A percentile compares a stretch with the other conserved stretches of the same genome.
Conservation (phyloP, 306 rosid genomes). For the Delonix regia region DNA sequence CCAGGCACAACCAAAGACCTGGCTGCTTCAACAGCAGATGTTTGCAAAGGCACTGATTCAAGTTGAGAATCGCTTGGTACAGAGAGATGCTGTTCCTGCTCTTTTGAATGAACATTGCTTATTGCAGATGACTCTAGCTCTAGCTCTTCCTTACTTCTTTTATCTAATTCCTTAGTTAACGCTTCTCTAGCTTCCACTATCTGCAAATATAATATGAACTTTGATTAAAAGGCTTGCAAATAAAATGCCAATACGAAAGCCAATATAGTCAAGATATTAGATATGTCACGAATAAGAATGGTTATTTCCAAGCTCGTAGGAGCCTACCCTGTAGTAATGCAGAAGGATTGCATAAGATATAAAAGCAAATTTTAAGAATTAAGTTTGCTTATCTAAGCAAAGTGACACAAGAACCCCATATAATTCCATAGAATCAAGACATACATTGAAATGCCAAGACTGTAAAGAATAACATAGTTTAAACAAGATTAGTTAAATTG, state of each 20-base stretch:
- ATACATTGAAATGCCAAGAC: neutral
- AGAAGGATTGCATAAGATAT: neutral
- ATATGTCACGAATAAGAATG: neutral
- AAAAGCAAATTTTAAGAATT: neutral
- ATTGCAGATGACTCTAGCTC: conserved; percentile 47
- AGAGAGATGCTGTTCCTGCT: conserved; percentile 57
- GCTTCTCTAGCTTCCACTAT: conserved; percentile 70
- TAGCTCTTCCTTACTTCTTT: conserved; percentile 44
- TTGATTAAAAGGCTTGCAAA: conserved; percentile 15
- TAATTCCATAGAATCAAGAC: neutral
- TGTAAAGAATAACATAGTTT: neutral
- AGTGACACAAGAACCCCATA: neutral
- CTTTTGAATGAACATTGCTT: conserved; percentile 39
- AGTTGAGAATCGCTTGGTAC: conserved; percentile 52
- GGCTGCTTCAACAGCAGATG: conserved; percentile 44
- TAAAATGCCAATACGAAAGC: neutral
- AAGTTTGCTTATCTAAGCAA: neutral
- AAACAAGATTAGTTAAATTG: neutral
- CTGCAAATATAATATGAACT: conserved; percentile 47
- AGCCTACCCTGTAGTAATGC: neutral
- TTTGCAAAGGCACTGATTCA: conserved; percentile 45
- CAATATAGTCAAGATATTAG: neutral
- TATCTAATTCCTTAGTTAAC: conserved; percentile 59
- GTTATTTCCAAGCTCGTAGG: neutral
- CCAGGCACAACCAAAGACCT: conserved; percentile 42